Percentiles rank a stretch among this genome's conserved stretches.
These are phyloP conservation scores for Alternaria triticina DNA, from an alignment of 2,329 filamentous ascomycete genomes.

Conservation along the genomic window DNA sequence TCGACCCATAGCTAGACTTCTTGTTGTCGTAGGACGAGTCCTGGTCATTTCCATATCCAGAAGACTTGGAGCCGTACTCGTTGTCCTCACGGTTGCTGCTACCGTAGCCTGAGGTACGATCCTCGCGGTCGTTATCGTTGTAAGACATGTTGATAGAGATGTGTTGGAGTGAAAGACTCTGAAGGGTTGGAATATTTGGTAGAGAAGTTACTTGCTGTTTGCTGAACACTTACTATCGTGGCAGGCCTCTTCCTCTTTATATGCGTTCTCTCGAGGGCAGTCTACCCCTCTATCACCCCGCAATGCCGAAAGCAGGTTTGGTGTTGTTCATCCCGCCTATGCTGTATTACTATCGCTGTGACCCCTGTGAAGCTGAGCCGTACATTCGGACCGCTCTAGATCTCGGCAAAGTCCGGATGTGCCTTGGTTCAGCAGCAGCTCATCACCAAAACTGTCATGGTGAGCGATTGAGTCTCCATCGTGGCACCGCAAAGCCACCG, in stretches of 20 bases:
- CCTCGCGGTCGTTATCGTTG: conserved; percentile 10
- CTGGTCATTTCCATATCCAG: conserved; percentile 11
- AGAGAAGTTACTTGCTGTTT: not conserved
- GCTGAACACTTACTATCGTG: not conserved
- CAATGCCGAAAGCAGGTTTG: conserved; percentile 5
- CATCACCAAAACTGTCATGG: not conserved
- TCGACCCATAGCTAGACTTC: conserved; percentile 9
- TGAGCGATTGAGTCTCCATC: not conserved
- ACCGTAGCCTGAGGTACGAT: conserved; percentile 8
- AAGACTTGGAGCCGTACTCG: conserved; percentile 9
- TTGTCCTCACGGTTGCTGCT: conserved; percentile 9
- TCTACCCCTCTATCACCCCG: conserved; percentile 5
- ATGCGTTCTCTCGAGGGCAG: not conserved
- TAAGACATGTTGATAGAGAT: conserved; percentile 11
- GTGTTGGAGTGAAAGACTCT: not conserved
- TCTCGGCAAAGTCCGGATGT: not conserved
- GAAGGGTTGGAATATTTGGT: not conserved
- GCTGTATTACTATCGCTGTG: not conserved
- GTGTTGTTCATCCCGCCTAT: not conserved
- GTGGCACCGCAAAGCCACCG: not conserved
- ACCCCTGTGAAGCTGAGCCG: conserved; percentile 8
- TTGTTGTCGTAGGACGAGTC: conserved; percentile 9
- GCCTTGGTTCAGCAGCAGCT: not conserved
- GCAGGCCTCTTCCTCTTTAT: not conserved
- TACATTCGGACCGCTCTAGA: conserved; percentile 6